Conservation (phyloP, 2,329 filamentous ascomycete species). For the Biscogniauxia mediterranea region DNA sequence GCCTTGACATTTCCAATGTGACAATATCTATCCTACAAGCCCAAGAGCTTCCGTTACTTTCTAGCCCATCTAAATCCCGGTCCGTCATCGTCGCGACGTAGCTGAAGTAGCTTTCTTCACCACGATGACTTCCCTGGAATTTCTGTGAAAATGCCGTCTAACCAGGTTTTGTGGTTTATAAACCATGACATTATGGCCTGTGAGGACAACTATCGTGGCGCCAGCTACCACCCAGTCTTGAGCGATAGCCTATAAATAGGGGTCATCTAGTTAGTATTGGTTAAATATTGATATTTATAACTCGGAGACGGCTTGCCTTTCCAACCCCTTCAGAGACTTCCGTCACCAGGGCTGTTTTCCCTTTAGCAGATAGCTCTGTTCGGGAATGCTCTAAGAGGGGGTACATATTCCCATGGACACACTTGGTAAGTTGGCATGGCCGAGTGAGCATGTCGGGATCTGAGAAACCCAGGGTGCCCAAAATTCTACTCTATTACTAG, state of each 20-base stretch:
- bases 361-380: conserved; percentile 21
- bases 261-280: conserved; percentile 5
- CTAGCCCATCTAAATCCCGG: too few relatives aligned
- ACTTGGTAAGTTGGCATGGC: conserved; percentile 21
- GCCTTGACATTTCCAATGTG: too few relatives aligned
- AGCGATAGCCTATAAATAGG: conserved; percentile 19
- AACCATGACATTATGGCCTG: conserved; percentile 20
- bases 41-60: too few relatives aligned
- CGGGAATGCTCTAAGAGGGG: conserved; percentile 17
- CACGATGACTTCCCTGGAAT: conserved; percentile 15
- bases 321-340: conserved; percentile 22
- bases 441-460: conserved; percentile 21
- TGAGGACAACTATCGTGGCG: conserved; percentile 20
- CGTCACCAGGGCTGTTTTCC: conserved; percentile 23
- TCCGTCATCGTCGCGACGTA: too few relatives aligned
- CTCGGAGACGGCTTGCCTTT: conserved; percentile 12
- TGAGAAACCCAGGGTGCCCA: conserved; percentile 14
- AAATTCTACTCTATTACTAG: not conserved
- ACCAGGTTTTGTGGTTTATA: too few relatives aligned
- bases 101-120: conserved; percentile 8
- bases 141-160: too few relatives aligned
- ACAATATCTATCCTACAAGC: too few relatives aligned
- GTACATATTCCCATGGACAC: conserved; percentile 19
- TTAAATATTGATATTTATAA: not conserved
- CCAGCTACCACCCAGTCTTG: conserved; percentile 21